Evolutionary conservation across 2,329 filamentous ascomycete genomes (phyloP).

Genomic region (Fusarium buharicum): DNA sequence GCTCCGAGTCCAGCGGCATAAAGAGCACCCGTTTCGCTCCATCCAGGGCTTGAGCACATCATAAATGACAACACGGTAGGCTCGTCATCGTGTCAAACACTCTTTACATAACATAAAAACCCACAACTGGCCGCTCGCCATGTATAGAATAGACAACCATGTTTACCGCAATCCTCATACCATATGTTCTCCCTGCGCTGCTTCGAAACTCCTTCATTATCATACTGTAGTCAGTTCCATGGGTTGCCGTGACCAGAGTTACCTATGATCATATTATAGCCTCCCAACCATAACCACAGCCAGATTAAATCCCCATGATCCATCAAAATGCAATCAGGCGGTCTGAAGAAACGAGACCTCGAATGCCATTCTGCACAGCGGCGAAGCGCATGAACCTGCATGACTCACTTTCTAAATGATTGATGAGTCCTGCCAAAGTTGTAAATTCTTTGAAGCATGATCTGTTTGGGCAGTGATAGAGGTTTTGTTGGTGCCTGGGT

Average conservation of each 20-base stretch:
- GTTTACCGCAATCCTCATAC: background rate
- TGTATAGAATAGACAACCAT: too few species aligned
- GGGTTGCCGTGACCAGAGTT: background rate
- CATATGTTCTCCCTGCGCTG: background rate
- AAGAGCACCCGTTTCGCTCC: too few species aligned
- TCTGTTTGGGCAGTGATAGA: slow-evolving; percentile 54
- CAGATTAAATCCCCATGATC: background rate
- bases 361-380: slow-evolving; percentile 49
- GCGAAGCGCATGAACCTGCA: slow-evolving; percentile 55
- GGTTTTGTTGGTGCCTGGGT: slow-evolving; percentile 50
- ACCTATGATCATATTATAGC: background rate
- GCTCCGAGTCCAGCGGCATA: too few species aligned
- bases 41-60: background rate
- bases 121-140: too few species aligned
- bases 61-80: too few species aligned
- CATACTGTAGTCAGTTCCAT: background rate
- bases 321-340: slow-evolving; percentile 19
- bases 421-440: slow-evolving; percentile 53
- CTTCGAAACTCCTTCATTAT: background rate
- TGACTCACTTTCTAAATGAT: slow-evolving; percentile 57
- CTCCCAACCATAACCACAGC: background rate
- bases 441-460: slow-evolving; percentile 52
- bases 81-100: too few species aligned
- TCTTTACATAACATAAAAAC: too few species aligned
- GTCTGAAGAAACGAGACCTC: slow-evolving; percentile 25